phyloP scores from a whole-genome alignment of 2,329 filamentous ascomycete genomes.

The Pezicula neosporulosa region DNA sequence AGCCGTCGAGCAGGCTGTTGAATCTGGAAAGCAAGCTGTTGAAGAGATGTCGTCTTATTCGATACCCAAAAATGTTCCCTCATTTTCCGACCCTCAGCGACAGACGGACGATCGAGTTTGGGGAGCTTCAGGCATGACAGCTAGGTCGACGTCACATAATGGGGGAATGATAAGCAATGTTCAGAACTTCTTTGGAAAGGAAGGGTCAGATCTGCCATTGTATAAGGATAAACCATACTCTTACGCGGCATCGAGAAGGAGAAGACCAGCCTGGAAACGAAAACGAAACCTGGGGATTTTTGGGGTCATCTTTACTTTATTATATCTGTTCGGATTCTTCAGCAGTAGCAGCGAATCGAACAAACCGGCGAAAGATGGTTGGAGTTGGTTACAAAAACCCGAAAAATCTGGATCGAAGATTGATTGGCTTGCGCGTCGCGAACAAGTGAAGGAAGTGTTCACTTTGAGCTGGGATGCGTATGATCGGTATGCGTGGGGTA shows the following conservation, averaged over 20 bases:
- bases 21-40: slow-evolving; percentile 21
- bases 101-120: slow-evolving; percentile 64
- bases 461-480: slow-evolving; percentile 91
- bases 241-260: slow-evolving; percentile 57
- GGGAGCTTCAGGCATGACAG: slow-evolving; percentile 47
- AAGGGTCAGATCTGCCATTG: slow-evolving; percentile 69
- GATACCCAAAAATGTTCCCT: slow-evolving; percentile 66
- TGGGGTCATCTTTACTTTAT: slow-evolving; percentile 49
- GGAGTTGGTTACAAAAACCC: slow-evolving; percentile 54
- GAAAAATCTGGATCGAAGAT: slow-evolving; percentile 41
- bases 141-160: slow-evolving; percentile 29
- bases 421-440: slow-evolving; percentile 75
- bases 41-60: slow-evolving; percentile 59
- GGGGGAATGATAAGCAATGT: slow-evolving; percentile 46
- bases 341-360: slow-evolving; percentile 26
- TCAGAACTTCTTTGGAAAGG: slow-evolving; percentile 61
- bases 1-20: slow-evolving; percentile 13
- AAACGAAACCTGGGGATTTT: slow-evolving; percentile 56
- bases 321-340: slow-evolving; percentile 71
- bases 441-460: slow-evolving; percentile 86
- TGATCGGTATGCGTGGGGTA: slow-evolving; percentile 91
- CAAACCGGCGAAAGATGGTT: slow-evolving; percentile 39
- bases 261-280: slow-evolving; percentile 57
- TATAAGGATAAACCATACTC: slow-evolving; percentile 98
- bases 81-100: slow-evolving; percentile 63